Conservation (phyloP, 179 eudicot genomes). For the Beta macrorhiza region DNA sequence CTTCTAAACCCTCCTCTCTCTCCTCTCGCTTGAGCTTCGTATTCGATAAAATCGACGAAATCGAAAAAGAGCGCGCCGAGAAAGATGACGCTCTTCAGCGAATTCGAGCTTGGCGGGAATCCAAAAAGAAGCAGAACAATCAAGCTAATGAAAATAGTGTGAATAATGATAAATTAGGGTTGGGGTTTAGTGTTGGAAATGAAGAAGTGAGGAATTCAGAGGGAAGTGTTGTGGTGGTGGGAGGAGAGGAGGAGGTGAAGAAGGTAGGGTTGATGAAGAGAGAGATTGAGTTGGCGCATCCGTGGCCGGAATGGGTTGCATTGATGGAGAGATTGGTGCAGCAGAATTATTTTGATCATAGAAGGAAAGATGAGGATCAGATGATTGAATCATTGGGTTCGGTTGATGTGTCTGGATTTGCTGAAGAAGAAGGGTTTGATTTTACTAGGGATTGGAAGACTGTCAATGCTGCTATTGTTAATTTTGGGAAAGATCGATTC, state of each 20-base stretch:
- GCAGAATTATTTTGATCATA: slow-evolving; percentile 81
- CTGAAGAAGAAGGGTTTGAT: slow-evolving; percentile 45
- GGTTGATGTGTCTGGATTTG: slow-evolving; percentile 29
- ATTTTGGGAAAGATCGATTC: slow-evolving; percentile 71
- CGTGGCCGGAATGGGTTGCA: slow-evolving; percentile 91
- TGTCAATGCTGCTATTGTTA: slow-evolving; percentile 62
- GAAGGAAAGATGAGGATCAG: slow-evolving; percentile 72
- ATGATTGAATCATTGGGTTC: slow-evolving; percentile 59
- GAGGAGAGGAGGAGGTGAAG: slow-evolving; percentile 10
- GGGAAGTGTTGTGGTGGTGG: slow-evolving; percentile 12
- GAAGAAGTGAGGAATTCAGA: background rate
- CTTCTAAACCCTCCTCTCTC: slow-evolving; percentile 56
- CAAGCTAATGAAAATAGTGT: background rate
- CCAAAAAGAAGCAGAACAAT: slow-evolving; percentile 50
- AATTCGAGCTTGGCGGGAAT: slow-evolving; percentile 83
- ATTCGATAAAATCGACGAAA: slow-evolving; percentile 87
- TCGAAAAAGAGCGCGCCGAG: slow-evolving; percentile 72
- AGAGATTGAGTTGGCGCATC: slow-evolving; percentile 75
- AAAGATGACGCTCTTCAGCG: slow-evolving; percentile 76
- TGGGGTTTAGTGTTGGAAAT: slow-evolving; percentile 17
- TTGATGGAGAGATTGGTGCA: slow-evolving; percentile 85
- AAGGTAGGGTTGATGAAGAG: slow-evolving; percentile 40
- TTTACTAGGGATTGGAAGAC: slow-evolving; percentile 75
- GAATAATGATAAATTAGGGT: background rate
- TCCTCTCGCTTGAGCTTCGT: slow-evolving; percentile 83